phyloP scores from a whole-genome alignment of 2,329 filamentous ascomycete species.

The Cercospora janseana region DNA sequence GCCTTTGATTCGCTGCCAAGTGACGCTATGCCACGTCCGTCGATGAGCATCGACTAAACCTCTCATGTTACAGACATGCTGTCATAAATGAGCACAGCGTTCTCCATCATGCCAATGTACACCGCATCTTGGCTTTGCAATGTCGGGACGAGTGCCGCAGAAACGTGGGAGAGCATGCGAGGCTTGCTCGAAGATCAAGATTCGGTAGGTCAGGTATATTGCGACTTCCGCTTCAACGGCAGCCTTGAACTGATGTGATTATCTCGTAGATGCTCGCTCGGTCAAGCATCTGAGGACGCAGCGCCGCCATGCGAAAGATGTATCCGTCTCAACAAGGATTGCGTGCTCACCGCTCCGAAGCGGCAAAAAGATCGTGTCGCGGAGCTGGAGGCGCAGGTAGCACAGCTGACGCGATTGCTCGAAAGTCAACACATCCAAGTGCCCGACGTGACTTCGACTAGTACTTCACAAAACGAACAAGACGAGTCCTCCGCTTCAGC shows the following conservation, averaged over 20 bases:
- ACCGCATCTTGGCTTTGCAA: not conserved
- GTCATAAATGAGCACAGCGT: not conserved
- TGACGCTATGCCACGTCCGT: slow-evolving; percentile 2
- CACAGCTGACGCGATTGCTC: slow-evolving; percentile 31
- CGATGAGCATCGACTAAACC: not conserved
- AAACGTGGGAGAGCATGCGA: slow-evolving; percentile 24
- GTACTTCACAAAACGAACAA: not conserved
- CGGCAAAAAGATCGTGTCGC: slow-evolving; percentile 28
- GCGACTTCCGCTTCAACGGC: not conserved
- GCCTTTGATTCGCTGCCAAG: not conserved
- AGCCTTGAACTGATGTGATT: slow-evolving; percentile 1
- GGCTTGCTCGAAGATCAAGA: slow-evolving; percentile 21
- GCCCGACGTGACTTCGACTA: not conserved
- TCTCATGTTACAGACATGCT: not conserved
- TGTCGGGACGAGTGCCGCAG: slow-evolving; percentile 6
- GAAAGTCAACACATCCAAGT: slow-evolving; percentile 27
- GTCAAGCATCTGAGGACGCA: slow-evolving; percentile 14
- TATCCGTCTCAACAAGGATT: slow-evolving; percentile 31
- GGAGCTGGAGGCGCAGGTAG: slow-evolving; percentile 35
- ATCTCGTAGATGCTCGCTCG: slow-evolving; percentile 15
- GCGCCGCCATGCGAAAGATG: slow-evolving; percentile 34
- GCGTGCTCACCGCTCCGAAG: slow-evolving; percentile 29
- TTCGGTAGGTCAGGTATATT: slow-evolving; percentile 7
- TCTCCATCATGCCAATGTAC: slow-evolving; percentile 2
- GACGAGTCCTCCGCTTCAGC: not conserved